These are phyloP conservation scores for Zopfia rhizophila DNA, from an alignment of 2,329 filamentous ascomycete genomes.

Conservation along the genomic window DNA sequence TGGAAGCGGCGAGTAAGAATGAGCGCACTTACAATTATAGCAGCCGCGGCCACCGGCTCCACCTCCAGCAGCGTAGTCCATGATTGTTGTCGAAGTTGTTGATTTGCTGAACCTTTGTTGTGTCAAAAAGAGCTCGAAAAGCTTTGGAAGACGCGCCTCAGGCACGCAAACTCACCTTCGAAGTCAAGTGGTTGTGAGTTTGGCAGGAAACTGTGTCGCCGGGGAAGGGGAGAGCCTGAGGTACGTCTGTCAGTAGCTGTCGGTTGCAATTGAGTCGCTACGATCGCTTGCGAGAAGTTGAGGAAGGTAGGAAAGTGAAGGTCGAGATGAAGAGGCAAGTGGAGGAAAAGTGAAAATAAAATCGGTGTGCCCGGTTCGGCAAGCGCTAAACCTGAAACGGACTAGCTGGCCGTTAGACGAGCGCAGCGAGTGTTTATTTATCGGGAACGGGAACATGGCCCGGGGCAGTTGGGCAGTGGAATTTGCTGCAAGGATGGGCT, in stretches of 20 bases:
- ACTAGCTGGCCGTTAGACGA: slow-evolving; percentile 23
- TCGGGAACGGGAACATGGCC: slow-evolving; percentile 14
- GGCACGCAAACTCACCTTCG: slow-evolving; percentile 34
- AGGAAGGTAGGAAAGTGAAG: slow-evolving; percentile 14
- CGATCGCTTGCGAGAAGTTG: slow-evolving; percentile 15
- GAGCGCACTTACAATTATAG: slow-evolving; percentile 53
- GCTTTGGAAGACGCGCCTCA: slow-evolving; percentile 12
- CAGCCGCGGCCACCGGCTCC: slow-evolving; percentile 52
- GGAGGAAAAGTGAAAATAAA: slow-evolving; percentile 33
- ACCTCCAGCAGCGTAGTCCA: slow-evolving; percentile 50
- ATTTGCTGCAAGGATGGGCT: neutral
- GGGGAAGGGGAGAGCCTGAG: slow-evolving; percentile 19
- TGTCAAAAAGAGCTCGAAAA: slow-evolving; percentile 28
- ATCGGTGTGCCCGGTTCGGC: slow-evolving; percentile 23
- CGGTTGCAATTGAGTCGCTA: slow-evolving; percentile 29
- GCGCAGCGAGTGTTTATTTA: too few species aligned
- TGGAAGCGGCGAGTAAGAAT: slow-evolving; percentile 11
- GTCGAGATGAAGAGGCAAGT: slow-evolving; percentile 25
- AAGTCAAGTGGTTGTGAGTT: slow-evolving; percentile 28
- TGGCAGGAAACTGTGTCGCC: slow-evolving; percentile 25
- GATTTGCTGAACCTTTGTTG: slow-evolving; percentile 31
- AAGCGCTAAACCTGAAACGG: slow-evolving; percentile 17
- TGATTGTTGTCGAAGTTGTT: slow-evolving; percentile 32
- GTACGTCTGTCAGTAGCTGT: too few species aligned
- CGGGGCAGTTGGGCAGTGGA: slow-evolving; percentile 4